These are phyloP conservation scores for Paradendryphiella salina DNA, from an alignment of 2,329 filamentous ascomycete genomes.

Conservation along the genomic window DNA sequence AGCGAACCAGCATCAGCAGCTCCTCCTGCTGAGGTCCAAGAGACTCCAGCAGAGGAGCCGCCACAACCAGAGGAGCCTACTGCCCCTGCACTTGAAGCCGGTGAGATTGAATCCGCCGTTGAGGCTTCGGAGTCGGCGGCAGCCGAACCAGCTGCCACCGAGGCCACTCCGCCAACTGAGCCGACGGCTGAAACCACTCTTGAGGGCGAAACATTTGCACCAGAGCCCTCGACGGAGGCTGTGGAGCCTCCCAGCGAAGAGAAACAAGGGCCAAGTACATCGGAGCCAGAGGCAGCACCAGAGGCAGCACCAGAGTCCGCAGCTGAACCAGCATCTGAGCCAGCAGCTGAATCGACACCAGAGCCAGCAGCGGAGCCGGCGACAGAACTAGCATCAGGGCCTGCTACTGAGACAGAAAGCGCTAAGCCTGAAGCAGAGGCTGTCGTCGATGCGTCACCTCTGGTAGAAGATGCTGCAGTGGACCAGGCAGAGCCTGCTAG, in stretches of 20 bases:
- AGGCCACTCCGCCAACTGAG: conserved; percentile 1
- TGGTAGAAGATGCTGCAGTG: background rate
- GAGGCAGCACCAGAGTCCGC: background rate
- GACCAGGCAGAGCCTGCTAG: background rate
- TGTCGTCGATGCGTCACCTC: background rate
- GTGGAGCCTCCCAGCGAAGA: background rate
- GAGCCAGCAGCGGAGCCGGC: background rate
- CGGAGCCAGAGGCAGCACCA: background rate
- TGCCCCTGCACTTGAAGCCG: background rate
- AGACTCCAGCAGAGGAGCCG: background rate
- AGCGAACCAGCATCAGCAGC: background rate
- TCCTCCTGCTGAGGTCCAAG: conserved; percentile 2
- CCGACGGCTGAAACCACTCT: background rate
- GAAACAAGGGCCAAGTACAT: background rate
- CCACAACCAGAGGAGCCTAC: background rate
- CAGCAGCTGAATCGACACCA: background rate
- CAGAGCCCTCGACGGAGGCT: background rate
- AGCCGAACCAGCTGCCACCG: background rate
- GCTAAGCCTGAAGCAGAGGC: background rate
- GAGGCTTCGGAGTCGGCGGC: background rate
- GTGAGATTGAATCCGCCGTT: background rate
- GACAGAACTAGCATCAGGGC: background rate
- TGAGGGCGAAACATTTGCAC: background rate
- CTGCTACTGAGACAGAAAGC: background rate
- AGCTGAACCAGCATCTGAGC: background rate